Base-by-base conservation (phyloP, 768 basidiomycete species). In the Lactarius hengduanensis region DNA sequence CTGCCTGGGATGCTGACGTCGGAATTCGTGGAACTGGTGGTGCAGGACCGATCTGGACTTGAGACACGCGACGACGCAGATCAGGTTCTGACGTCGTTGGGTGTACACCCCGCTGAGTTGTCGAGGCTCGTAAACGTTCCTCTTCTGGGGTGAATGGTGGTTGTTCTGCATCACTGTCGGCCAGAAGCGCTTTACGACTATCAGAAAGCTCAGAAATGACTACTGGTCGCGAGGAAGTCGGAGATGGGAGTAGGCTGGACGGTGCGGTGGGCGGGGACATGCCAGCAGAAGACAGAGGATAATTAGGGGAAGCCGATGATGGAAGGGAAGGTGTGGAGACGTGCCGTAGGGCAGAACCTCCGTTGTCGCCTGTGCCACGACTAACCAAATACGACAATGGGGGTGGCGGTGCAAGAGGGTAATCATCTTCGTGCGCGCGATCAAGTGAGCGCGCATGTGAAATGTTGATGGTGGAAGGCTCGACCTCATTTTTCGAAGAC, bases 371-470 rank as follows among this genome's bases (percentile, higher is more conserved):
- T 50, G 83, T 83, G 64, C 83, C 80, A 67, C 79, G 76, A 67
- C 77, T 78, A 2, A 94, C 93, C 57, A 98, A 83, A 77, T 94
- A 96, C 0, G 93, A 93, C 61, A 98, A 74, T 5, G 94, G 90
- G 5, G 96, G 96, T 3, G 96, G 96, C 0, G 96, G 96, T 3
- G 91, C 87, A 47, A 97, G 80, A 4, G 92, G 94, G 10, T 81
- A 76, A 70, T 91, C 86, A 71, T 94, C 91, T 3, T 91, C 89
- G 41, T 69, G 64, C 20, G 20, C 20, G 47, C 75, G 80, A 67
- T 81, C 83, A 30, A 77, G 63, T 15, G 78, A 79, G 18, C 79
- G 80, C 7, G 78, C 71, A 18, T 77, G 73, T 11, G 76, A 76
- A 32, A 75, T 75, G 45, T 76, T 72, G 47, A 71, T 74, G 8